Percentiles rank a stretch among this genome's conserved stretches.
phyloP scores from a whole-genome alignment of 345 rosid species.

The Rhodamnia argentea region DNA sequence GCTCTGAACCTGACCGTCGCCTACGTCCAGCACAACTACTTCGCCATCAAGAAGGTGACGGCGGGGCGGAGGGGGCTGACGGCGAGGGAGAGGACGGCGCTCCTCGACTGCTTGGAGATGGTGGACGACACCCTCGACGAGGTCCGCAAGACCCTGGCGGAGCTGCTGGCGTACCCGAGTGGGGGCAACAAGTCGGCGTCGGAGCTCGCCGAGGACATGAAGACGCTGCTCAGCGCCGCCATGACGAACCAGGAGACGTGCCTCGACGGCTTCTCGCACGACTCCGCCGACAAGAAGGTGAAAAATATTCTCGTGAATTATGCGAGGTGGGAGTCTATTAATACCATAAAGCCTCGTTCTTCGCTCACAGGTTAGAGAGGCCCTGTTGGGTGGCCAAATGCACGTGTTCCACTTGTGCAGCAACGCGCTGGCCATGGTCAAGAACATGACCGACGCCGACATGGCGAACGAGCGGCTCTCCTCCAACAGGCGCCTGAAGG shows the following conservation, averaged over 20 bases:
- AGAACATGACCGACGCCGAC: constrained; percentile 33
- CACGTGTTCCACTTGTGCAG: constrained; percentile 23
- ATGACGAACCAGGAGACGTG: constrained; percentile 63
- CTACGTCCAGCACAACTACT: constrained; percentile 38
- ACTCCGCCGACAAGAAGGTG: constrained; percentile 17
- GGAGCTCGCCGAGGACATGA: constrained; percentile 15
- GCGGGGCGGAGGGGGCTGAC: constrained; percentile 13
- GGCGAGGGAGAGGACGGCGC: constrained; percentile 35
- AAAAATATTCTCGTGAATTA: too few species aligned
- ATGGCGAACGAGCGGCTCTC: constrained; percentile 3
- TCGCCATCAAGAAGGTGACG: constrained; percentile 29
- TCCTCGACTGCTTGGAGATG: constrained; percentile 45
- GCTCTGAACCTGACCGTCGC: constrained; percentile 39
- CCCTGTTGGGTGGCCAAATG: constrained; percentile 18
- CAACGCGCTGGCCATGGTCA: constrained; percentile 38
- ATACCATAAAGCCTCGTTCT: not conserved
- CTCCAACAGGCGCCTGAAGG: not conserved
- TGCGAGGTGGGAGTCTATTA: not conserved
- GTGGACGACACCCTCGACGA: constrained; percentile 50
- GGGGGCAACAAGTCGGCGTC: constrained; percentile 9
- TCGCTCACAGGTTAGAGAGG: constrained; percentile 2
- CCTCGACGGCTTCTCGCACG: constrained; percentile 54
- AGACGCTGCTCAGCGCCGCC: constrained; percentile 41
- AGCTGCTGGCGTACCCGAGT: constrained; percentile 12
- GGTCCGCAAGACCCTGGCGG: constrained; percentile 17